Evolutionary conservation across 2,329 filamentous ascomycete species (phyloP).

Genomic region (Monilinia aucupariae): DNA sequence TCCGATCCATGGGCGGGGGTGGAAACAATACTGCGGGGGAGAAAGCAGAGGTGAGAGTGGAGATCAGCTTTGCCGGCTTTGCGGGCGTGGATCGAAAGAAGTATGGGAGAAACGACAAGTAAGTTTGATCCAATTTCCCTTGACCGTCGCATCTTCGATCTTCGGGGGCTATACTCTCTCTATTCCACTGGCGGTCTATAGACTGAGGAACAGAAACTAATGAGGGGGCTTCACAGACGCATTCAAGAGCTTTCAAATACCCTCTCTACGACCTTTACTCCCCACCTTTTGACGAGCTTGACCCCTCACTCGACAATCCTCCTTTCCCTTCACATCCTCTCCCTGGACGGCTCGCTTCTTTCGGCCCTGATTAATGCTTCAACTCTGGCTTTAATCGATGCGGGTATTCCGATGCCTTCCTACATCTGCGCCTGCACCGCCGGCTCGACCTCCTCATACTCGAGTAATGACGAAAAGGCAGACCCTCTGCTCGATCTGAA

Average conservation of each 20-base stretch:
- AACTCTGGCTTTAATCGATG: slow-evolving; percentile 87
- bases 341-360: slow-evolving; percentile 83
- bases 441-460: slow-evolving; percentile 66
- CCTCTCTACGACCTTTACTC: slow-evolving; percentile 69
- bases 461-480: slow-evolving; percentile 59
- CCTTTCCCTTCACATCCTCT: slow-evolving; percentile 79
- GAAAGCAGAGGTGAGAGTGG: slow-evolving; percentile 68
- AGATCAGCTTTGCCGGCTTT: slow-evolving; percentile 82
- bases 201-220: slow-evolving; percentile 15
- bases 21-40: slow-evolving; percentile 36
- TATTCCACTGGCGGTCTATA: neutral
- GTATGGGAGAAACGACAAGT: slow-evolving; percentile 73
- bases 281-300: slow-evolving; percentile 75
- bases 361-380: slow-evolving; percentile 87
- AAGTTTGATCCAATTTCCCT: slow-evolving; percentile 34
- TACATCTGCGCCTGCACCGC: slow-evolving; percentile 86
- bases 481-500: slow-evolving; percentile 80
- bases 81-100: slow-evolving; percentile 79
- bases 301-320: slow-evolving; percentile 84
- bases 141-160: too few relatives aligned
- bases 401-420: slow-evolving; percentile 90
- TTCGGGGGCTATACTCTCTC: neutral
- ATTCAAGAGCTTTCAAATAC: slow-evolving; percentile 76
- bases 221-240: slow-evolving; percentile 49
- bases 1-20: slow-evolving; percentile 39